Base-by-base conservation (phyloP, 495 filamentous ascomycete species). In the Tuber melanosporum region DNA sequence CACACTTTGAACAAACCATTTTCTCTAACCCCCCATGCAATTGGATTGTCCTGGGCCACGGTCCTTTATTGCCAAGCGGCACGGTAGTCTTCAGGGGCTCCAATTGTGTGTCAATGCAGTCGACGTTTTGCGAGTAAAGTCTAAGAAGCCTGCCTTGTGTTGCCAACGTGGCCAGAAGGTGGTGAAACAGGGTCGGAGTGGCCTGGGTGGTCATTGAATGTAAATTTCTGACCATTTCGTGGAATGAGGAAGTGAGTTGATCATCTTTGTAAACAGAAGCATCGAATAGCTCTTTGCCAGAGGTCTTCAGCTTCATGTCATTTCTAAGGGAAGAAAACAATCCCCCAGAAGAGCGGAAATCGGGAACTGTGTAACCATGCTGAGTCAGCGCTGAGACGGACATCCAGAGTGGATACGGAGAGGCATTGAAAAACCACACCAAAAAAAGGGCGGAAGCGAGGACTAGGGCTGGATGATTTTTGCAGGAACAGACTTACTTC, bases 241-340 rank as follows among this genome's bases (percentile, higher is more conserved):
- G 96, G 86, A 99, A 99, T 5, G 91, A 92, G 10, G 89, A 90
- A 19, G 94, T 98, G 47, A 94, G 90, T 14, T 88, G 87, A 81
- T 97, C 92, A 86, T 95, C 91, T 81, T 92, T 92, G 85, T 98
- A 99, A 76, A 99, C 95, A 3, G 95, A 96, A 71, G 95, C 95
- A 86, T 99, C 95, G 80, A 99, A 98, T 3, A 99, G 88, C 80
- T 97, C 91, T 85, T 99, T 98, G 42, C 95, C 95, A 0, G 95
- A 97, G 39, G 92, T 90, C 84, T 96, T 98, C 44, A 97, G 86
- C 73, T 94, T 95, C 84, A 97, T 93, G 78, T 97, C 91, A 72
- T 90, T 91, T 41, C 91, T 90, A 46, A 97, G 86, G 22, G 91
- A 92, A 72, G 90, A 90, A 85, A 99, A 99, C 3, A 99, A 88